Percentiles rank a stretch among this genome's conserved stretches.
phyloP scores from a whole-genome alignment of 805 yeast genomes.

The Candida argentea region DNA sequence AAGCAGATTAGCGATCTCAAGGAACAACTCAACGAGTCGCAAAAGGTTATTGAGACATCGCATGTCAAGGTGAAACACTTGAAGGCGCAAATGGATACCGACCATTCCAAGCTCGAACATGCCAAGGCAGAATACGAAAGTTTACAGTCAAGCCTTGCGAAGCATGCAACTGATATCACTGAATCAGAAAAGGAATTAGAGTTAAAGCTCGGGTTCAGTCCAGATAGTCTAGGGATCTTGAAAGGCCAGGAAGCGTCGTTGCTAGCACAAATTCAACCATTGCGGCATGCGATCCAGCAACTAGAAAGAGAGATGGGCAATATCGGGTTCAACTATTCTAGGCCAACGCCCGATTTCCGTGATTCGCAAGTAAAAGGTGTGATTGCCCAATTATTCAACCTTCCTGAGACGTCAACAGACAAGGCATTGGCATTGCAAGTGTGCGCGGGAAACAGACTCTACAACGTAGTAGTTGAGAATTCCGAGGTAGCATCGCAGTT shows the following conservation, averaged over 20 bases:
- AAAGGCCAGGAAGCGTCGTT: conserved; percentile 36
- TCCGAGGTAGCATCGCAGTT: conserved; percentile 78
- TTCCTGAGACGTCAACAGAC: conserved; percentile 45
- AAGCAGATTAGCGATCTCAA: conserved; percentile 61
- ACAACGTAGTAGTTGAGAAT: conserved; percentile 83
- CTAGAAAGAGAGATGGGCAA: conserved; percentile 58
- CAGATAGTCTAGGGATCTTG: conserved; percentile 32
- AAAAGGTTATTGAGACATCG: conserved; percentile 48
- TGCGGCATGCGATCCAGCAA: conserved; percentile 39
- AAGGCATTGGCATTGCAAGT: conserved; percentile 81
- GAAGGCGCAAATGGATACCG: conserved; percentile 38
- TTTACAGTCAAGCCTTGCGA: conserved; percentile 33
- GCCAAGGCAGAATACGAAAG: conserved; percentile 42
- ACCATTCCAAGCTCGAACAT: conserved; percentile 36
- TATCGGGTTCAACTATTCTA: conserved; percentile 63
- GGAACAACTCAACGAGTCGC: conserved; percentile 40
- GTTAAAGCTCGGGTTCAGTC: conserved; percentile 46
- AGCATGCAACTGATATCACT: conserved; percentile 27
- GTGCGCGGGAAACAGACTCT: conserved; percentile 87
- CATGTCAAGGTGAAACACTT: conserved; percentile 51
- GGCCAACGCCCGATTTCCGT: conserved; percentile 54
- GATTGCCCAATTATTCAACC: conserved; percentile 72
- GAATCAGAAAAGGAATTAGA: conserved; percentile 33
- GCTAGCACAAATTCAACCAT: conserved; percentile 32
- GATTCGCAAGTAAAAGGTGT: conserved; percentile 67